phyloP scores from a whole-genome alignment of 164 flowering plant species.

The Sextonia rubra region DNA sequence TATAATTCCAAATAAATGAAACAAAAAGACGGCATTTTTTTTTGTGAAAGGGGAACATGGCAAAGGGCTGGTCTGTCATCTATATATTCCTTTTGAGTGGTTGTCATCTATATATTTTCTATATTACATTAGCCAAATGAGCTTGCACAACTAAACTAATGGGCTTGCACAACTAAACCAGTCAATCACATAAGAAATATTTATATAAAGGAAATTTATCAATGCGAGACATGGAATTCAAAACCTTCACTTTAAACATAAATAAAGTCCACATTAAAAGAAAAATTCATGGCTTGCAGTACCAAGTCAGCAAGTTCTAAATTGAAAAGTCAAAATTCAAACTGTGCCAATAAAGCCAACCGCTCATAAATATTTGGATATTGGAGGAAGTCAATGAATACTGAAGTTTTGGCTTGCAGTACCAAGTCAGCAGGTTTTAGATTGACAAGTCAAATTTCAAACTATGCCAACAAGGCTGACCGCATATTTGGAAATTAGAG shows the following conservation, averaged over 20 bases:
- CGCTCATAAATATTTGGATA: too few relatives aligned
- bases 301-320: slow-evolving; percentile 1
- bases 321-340: background rate
- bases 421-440: slow-evolving; percentile 4
- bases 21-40: slow-evolving; percentile 1
- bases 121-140: background rate
- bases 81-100: background rate
- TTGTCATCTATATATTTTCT: background rate
- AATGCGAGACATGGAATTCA: background rate
- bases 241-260: background rate
- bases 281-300: background rate
- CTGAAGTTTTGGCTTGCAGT: background rate
- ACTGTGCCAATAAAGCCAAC: too few relatives aligned
- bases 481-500: background rate
- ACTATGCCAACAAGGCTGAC: background rate
- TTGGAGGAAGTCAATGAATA: too few relatives aligned
- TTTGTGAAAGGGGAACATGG: background rate
- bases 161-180: too few relatives aligned
- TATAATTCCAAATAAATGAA: slow-evolving; percentile 6
- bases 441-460: background rate
- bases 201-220: background rate
- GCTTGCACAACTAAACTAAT: background rate
- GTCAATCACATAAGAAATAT: background rate
- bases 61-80: background rate
- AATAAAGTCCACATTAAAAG: background rate